Percentiles rank a stretch among this genome's conserved stretches.
Conservation (phyloP, 129 eudicot species). For the Tagetes patula region DNA sequence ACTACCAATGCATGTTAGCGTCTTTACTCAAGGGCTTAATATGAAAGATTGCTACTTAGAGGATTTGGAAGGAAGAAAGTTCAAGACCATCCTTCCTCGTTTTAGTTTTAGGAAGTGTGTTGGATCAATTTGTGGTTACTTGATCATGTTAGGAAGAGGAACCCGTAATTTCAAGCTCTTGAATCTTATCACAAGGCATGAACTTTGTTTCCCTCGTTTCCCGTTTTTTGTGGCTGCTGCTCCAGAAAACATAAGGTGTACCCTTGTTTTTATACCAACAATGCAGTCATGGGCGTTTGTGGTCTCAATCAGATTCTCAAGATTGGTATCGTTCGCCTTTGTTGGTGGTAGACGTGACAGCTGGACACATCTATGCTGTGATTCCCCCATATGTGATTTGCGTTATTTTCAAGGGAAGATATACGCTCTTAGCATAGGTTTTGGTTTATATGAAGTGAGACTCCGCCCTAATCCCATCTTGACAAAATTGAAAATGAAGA, state of each 20-base stretch:
- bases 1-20: neutral
- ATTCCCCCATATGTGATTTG: conserved; percentile 1
- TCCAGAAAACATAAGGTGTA: neutral
- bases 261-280: conserved; percentile 20
- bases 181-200: conserved; percentile 31
- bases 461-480: conserved; percentile 10
- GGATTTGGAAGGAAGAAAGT: conserved; percentile 13
- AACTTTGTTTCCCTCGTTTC: conserved; percentile 25
- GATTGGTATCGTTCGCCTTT: neutral
- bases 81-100: conserved; percentile 20
- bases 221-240: neutral
- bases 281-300: conserved; percentile 15
- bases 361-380: neutral
- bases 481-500: neutral
- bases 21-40: neutral
- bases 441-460: conserved; percentile 16
- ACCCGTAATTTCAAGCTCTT: conserved; percentile 27
- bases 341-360: conserved; percentile 7
- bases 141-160: conserved; percentile 7
- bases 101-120: conserved; percentile 3
- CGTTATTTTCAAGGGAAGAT: conserved; percentile 12
- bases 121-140: conserved; percentile 30
- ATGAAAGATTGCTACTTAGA: conserved; percentile 7
- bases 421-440: neutral
- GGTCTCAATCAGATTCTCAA: neutral